Base-by-base conservation (phyloP, 2,329 filamentous ascomycete species). In the Dactylellina leptospora region DNA sequence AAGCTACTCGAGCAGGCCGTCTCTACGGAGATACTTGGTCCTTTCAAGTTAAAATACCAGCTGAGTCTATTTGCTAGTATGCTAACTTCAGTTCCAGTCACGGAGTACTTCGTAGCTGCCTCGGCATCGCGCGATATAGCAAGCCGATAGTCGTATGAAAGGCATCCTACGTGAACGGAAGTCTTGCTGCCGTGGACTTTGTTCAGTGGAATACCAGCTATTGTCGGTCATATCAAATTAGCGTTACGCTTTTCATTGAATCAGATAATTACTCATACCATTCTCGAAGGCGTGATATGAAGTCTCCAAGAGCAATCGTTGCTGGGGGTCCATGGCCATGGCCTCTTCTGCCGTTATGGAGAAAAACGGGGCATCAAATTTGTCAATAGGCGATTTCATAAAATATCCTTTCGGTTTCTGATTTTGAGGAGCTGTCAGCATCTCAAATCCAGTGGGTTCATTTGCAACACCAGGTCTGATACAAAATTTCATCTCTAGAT, bases 261-360 rank as follows among this genome's bases (percentile, higher is more conserved):
- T 8, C 22, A 3, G 40, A 8, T 44, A 44, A 11, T 4, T 10
- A 38, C 16, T 90, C 0, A 90, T 91, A 40, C 88, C 88, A 86
- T 91, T 90, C 78, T 95, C 91, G 48, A 95, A 82, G 0, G 91
- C 91, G 77, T 93, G 90, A 76, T 92, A 93, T 0, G 90, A 89
- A 1, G 90, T 92, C 4, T 88, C 86, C n/a, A 95, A 81, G 2
- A 89, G 89, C 75, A 93, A 83, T 76, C 91, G 85, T 78, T 92
- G 90, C 85, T 91, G 91, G 90, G 63, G 63, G 78, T 93, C 90
- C 0, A 89, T 92, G 77, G 92, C 89, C 56, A 87, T 85, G 23
- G 91, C 91, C 80, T 93, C 90, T 76, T 89, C 86, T 3, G 90
- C 90, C 30, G 90, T 92, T 88, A 93, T 92, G 79, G 92, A 92